These are phyloP conservation scores for Dissoconium aciculare DNA, from an alignment of 2,329 filamentous ascomycete genomes.

Conservation along the genomic window DNA sequence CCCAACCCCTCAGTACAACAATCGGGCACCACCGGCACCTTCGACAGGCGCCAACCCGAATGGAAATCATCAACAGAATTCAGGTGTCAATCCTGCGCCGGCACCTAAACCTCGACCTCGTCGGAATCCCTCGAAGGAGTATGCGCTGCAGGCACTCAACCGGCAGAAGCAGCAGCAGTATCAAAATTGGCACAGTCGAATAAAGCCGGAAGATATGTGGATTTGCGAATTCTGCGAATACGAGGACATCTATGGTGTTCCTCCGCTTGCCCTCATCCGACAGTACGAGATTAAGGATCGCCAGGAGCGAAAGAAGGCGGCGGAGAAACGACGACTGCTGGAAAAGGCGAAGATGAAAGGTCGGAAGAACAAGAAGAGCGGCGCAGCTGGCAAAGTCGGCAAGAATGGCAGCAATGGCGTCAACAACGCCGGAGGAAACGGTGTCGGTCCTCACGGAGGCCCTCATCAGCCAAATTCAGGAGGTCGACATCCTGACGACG, in stretches of 20 bases:
- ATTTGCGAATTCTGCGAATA: slow-evolving; percentile 99
- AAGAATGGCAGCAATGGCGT: slow-evolving; percentile 11
- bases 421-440: slow-evolving; percentile 10
- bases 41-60: slow-evolving; percentile 16
- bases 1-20: slow-evolving; percentile 7
- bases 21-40: slow-evolving; percentile 12
- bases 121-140: slow-evolving; percentile 50
- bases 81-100: slow-evolving; percentile 27
- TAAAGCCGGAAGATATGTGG: slow-evolving; percentile 62
- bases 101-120: slow-evolving; percentile 46
- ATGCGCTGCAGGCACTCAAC: slow-evolving; percentile 58
- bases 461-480: slow-evolving; percentile 10
- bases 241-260: slow-evolving; percentile 81
- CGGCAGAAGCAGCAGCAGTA: slow-evolving; percentile 65
- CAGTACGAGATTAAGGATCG: slow-evolving; percentile 92
- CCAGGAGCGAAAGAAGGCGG: slow-evolving; percentile 64
- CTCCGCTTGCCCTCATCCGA: slow-evolving; percentile 69
- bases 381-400: slow-evolving; percentile 38
- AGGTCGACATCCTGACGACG: too few species aligned
- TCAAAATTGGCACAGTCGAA: slow-evolving; percentile 60
- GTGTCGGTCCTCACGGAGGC: too few species aligned
- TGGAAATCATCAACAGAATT: slow-evolving; percentile 15
- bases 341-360: slow-evolving; percentile 93
- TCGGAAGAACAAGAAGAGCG: slow-evolving; percentile 72
- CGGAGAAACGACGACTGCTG: slow-evolving; percentile 68